phyloP scores from a whole-genome alignment of 768 basidiomycete species.

The Tricholoma terreum region DNA sequence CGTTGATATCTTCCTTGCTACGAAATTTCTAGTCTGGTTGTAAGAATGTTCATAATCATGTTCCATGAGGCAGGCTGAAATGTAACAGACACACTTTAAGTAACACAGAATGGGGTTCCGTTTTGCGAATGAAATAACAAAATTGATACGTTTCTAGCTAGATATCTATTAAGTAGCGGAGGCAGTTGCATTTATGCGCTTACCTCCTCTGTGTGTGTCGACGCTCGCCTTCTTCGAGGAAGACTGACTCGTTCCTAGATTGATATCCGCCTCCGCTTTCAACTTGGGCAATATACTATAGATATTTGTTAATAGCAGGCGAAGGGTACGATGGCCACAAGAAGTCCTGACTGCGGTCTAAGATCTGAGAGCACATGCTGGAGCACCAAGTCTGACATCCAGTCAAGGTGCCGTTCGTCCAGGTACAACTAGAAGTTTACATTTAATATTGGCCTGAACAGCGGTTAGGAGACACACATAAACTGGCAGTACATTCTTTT shows the following conservation, averaged over 20 bases:
- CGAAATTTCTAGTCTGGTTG: conserved; percentile 38
- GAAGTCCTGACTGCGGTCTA: conserved; percentile 53
- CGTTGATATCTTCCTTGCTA: conserved; percentile 23
- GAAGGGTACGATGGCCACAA: conserved; percentile 11
- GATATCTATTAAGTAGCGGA: conserved; percentile 2
- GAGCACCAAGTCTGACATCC: conserved; percentile 85
- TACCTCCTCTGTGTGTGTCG: conserved; percentile 85
- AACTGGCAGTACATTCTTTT: conserved; percentile 69
- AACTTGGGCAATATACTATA: conserved; percentile 67
- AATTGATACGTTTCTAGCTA: conserved; percentile 79
- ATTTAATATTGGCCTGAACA: conserved; percentile 25
- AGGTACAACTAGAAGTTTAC: conserved; percentile 47
- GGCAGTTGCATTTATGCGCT: conserved; percentile 14
- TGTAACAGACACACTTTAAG: conserved; percentile 60
- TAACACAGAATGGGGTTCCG: conserved; percentile 76
- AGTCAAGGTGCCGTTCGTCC: conserved; percentile 81
- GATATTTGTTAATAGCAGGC: background rate
- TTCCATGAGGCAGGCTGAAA: background rate
- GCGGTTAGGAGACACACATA: conserved; percentile 40
- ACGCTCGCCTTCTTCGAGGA: conserved; percentile 64
- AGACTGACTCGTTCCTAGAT: conserved; percentile 37
- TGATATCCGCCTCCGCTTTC: conserved; percentile 50
- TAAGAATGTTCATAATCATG: background rate
- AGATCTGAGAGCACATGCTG: conserved; percentile 81
- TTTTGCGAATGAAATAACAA: conserved; percentile 84